Evolutionary conservation across 441 rosid genomes (phyloP), one percentile per base, ranked within the genome.

Genomic region (Dalechampia spathulata): DNA sequence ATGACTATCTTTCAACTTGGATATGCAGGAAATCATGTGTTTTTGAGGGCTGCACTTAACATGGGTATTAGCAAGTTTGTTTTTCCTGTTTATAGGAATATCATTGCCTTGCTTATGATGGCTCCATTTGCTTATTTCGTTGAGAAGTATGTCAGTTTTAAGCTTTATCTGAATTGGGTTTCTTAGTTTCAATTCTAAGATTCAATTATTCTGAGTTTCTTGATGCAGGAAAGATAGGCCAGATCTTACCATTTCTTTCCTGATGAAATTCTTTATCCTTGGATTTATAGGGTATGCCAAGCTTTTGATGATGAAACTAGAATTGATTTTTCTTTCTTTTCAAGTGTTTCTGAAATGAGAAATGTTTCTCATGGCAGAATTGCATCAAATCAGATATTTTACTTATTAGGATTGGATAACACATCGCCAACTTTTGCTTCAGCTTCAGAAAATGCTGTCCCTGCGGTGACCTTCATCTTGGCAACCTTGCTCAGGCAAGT

Each of bases 51-150:
- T 39, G 96, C 97, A 28, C 90, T 87, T 32, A 83, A 90, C 74
- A 72, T 85, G 82, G 96, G 91, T 52, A 84, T 90, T 45, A 87
- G 94, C 90, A 87, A 87, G 73, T 85, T 90, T 41, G 86, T 90
- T 42, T 90, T 85, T 74, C 92, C 92, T 26, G 73, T 83, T 71
- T 90, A 90, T 55, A 80, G 97, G 71, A 90, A 78, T 75, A 69
- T 83, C 75, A 65, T 87, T 50, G 96, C 96, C 13, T 69, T 87
- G 65, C 72, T 74, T 74, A 71, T 80, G 61, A 79, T 90, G 38
- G 78, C 76, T 58, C 91, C 97, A 46, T 75, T 76, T 55, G 91
- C 96, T 20, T 87, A 70, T 78, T 78, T 85, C 65, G 71, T 87
- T 12, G 96, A 90, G 65, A 90, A 81, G 96, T 87, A 80, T 16